Percentiles rank a stretch among this genome's conserved stretches.
phyloP scores from a whole-genome alignment of 2,329 filamentous ascomycete genomes.

The Penicillium polonicum region DNA sequence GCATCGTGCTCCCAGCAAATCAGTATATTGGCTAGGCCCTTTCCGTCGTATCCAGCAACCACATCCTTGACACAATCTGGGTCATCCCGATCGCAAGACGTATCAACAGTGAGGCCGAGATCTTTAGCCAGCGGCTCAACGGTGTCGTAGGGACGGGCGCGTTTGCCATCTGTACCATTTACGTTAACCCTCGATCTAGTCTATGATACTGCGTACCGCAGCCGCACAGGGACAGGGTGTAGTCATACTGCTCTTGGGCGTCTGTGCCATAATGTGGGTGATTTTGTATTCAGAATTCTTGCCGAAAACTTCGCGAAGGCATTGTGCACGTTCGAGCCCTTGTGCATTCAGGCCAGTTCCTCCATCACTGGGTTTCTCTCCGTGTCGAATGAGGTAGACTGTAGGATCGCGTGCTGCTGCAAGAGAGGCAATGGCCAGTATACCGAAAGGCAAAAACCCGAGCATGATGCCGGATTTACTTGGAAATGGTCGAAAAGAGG shows the following conservation, averaged over 20 bases:
- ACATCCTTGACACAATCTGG: slow-evolving; percentile 53
- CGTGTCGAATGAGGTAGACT: slow-evolving; percentile 64
- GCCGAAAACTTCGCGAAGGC: slow-evolving; percentile 59
- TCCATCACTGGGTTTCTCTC: slow-evolving; percentile 57
- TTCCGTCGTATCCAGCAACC: slow-evolving; percentile 49
- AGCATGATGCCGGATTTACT: not conserved
- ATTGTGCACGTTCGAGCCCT: slow-evolving; percentile 59
- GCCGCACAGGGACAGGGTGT: not conserved
- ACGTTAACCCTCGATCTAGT: slow-evolving; percentile 15
- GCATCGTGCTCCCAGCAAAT: slow-evolving; percentile 62
- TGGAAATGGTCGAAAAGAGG: not conserved
- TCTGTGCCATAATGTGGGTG: slow-evolving; percentile 58
- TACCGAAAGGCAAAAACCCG: not conserved
- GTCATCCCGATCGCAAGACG: slow-evolving; percentile 57
- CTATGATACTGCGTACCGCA: not conserved
- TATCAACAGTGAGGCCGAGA: slow-evolving; percentile 56
- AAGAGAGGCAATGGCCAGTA: slow-evolving; percentile 16
- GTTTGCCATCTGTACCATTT: slow-evolving; percentile 45
- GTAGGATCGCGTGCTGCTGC: slow-evolving; percentile 42
- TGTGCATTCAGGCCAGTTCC: slow-evolving; percentile 51
- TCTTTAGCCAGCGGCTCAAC: slow-evolving; percentile 57
- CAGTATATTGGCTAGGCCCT: slow-evolving; percentile 53
- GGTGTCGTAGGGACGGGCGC: slow-evolving; percentile 56
- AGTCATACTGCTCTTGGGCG: slow-evolving; percentile 46
- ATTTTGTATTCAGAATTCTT: slow-evolving; percentile 54